Percentiles rank a stretch among this genome's conserved stretches.
Conservation (phyloP, 306 rosid species). For the Prunus armeniaca region DNA sequence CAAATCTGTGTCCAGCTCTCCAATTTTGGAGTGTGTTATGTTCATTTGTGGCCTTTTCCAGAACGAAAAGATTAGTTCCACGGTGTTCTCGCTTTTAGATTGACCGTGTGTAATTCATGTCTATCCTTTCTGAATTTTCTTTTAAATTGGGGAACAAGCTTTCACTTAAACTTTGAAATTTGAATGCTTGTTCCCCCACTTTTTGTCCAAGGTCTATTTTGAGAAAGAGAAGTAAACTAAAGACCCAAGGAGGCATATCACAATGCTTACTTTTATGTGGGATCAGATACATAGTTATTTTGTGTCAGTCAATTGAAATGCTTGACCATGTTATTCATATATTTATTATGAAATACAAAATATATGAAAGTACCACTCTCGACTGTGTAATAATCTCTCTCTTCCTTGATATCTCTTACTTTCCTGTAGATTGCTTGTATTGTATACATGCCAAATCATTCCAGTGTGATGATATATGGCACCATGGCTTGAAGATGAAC, state of each 20-base stretch:
- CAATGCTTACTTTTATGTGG: conserved; percentile 47
- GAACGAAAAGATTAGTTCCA: conserved; percentile 40
- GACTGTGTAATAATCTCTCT: conserved; percentile 42
- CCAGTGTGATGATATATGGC: neutral
- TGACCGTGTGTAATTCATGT: conserved; percentile 36
- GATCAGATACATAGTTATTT: conserved; percentile 46
- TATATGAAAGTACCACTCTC: conserved; percentile 45
- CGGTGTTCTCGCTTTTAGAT: conserved; percentile 32
- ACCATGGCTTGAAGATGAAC: neutral
- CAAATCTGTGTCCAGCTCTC: conserved; percentile 45
- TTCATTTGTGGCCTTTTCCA: conserved; percentile 48
- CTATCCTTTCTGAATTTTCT: conserved; percentile 45
- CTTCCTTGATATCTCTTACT: conserved; percentile 17
- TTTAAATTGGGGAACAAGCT: conserved; percentile 45
- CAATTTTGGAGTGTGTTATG: conserved; percentile 50
- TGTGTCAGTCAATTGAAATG: conserved; percentile 50
- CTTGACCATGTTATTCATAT: conserved; percentile 58
- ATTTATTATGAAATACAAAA: conserved; percentile 61
- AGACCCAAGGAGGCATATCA: conserved; percentile 56
- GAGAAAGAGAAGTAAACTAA: conserved; percentile 46
- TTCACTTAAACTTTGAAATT: conserved; percentile 38
- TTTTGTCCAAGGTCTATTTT: conserved; percentile 44
- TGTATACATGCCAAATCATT: neutral
- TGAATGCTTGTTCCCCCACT: conserved; percentile 43
- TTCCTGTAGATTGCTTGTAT: neutral